These are phyloP conservation scores for Metschnikowia picachoensis DNA, from an alignment of 805 yeast genomes.

Conservation along the genomic window DNA sequence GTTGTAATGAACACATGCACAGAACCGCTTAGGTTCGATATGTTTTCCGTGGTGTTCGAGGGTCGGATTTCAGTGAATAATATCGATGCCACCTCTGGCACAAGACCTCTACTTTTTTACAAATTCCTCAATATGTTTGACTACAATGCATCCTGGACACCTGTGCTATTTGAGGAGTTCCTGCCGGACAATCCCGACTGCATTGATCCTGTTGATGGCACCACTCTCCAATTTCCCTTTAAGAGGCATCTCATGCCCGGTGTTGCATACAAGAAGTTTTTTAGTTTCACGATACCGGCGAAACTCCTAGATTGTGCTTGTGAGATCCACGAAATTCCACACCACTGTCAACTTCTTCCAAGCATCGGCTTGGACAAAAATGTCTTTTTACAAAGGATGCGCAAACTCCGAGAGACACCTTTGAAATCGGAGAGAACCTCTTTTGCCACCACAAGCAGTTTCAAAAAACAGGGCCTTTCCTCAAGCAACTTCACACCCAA, in stretches of 20 bases:
- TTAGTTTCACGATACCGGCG: conserved; percentile 37
- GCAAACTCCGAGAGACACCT: conserved; percentile 15
- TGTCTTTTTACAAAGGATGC: conserved; percentile 21
- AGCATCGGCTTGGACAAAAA: conserved; percentile 25
- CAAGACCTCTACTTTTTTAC: conserved; percentile 22
- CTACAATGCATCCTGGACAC: conserved; percentile 30
- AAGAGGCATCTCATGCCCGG: conserved; percentile 25
- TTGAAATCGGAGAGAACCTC: conserved; percentile 4
- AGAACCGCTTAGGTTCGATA: conserved; percentile 22
- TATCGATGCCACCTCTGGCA: conserved; percentile 13
- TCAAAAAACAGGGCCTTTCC: neutral
- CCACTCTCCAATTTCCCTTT: conserved; percentile 23
- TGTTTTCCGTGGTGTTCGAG: conserved; percentile 28
- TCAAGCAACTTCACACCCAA: neutral
- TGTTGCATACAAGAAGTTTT: conserved; percentile 32
- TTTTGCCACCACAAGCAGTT: neutral
- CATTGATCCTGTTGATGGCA: conserved; percentile 33
- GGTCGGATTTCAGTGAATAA: conserved; percentile 25
- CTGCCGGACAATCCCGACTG: conserved; percentile 1
- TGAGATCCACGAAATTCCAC: conserved; percentile 22
- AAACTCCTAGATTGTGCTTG: conserved; percentile 29
- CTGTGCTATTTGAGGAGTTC: conserved; percentile 18
- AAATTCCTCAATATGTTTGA: conserved; percentile 32
- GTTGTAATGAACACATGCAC: conserved; percentile 19
- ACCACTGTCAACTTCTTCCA: conserved; percentile 24